Conservation (phyloP, 495 filamentous ascomycete genomes). For the Penicillium steckii region DNA sequence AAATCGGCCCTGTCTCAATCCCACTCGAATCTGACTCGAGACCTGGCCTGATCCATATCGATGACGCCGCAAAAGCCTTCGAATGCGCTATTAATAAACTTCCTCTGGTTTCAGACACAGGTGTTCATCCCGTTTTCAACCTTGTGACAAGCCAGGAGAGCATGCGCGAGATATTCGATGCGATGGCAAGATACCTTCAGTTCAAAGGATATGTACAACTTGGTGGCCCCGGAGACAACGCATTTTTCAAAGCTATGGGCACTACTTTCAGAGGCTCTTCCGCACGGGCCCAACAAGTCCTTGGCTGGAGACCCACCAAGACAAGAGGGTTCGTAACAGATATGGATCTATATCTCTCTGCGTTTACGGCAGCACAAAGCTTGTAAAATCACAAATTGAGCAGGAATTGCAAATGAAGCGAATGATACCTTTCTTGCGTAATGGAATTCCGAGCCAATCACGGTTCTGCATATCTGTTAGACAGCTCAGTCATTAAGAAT, state of each 20-base stretch:
- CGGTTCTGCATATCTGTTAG: too few species aligned
- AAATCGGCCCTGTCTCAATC: not conserved
- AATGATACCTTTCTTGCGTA: too few species aligned
- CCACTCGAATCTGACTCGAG: slow-evolving; percentile 1
- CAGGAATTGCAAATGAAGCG: too few species aligned
- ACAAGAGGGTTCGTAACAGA: slow-evolving; percentile 7
- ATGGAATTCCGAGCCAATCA: too few species aligned
- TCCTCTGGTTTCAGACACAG: not conserved
- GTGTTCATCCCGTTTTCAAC: slow-evolving; percentile 7
- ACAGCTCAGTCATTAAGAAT: too few species aligned
- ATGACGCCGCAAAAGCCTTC: slow-evolving; percentile 5
- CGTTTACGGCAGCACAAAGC: too few species aligned
- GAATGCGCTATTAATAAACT: slow-evolving; percentile 4
- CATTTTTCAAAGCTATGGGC: slow-evolving; percentile 7
- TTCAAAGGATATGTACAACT: slow-evolving; percentile 2
- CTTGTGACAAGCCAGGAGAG: slow-evolving; percentile 10
- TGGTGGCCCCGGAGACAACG: too few species aligned
- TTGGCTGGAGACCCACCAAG: slow-evolving; percentile 55
- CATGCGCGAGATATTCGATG: slow-evolving; percentile 8
- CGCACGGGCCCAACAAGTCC: slow-evolving; percentile 36
- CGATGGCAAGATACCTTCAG: not conserved
- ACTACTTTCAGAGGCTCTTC: slow-evolving; percentile 12
- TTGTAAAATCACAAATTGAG: too few species aligned
- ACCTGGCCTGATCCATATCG: slow-evolving; percentile 9
- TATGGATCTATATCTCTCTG: slow-evolving; percentile 11